Conservation (phyloP, 306 rosid species). For the Prinsepia uniflora region DNA sequence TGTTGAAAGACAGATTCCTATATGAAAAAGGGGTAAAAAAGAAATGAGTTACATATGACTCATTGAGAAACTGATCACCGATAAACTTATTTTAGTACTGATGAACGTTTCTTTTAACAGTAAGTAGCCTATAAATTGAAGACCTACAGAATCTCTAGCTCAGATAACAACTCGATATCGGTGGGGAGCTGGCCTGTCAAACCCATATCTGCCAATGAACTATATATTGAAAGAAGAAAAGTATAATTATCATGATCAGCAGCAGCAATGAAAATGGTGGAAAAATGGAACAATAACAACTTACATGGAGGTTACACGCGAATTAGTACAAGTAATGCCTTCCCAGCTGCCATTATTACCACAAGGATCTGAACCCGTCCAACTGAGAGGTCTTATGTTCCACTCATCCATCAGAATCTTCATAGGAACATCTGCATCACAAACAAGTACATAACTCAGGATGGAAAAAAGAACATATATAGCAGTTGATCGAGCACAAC, state of each 20-base stretch:
- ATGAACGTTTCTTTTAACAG: not conserved
- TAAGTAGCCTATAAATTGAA: not conserved
- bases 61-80: not conserved
- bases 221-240: conserved; percentile 6
- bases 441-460: not conserved
- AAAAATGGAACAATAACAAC: not conserved
- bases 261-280: not conserved
- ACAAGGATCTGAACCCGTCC: conserved; percentile 17
- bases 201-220: conserved; percentile 31
- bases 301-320: conserved; percentile 18
- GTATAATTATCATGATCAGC: not conserved
- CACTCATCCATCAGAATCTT: conserved; percentile 16
- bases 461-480: not conserved
- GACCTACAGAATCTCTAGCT: conserved; percentile 39
- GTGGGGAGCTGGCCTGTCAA: conserved; percentile 43
- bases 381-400: conserved; percentile 9
- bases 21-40: not conserved
- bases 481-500: not conserved
- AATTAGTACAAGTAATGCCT: conserved; percentile 12
- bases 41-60: not conserved
- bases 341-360: conserved; percentile 10
- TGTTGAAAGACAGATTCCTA: conserved; percentile 53
- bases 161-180: conserved; percentile 40
- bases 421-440: conserved; percentile 14
- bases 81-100: not conserved